Evolutionary conservation across 768 basidiomycete species (phyloP), one percentile per base, ranked within the genome.

Genomic region (Suillus sp.): DNA sequence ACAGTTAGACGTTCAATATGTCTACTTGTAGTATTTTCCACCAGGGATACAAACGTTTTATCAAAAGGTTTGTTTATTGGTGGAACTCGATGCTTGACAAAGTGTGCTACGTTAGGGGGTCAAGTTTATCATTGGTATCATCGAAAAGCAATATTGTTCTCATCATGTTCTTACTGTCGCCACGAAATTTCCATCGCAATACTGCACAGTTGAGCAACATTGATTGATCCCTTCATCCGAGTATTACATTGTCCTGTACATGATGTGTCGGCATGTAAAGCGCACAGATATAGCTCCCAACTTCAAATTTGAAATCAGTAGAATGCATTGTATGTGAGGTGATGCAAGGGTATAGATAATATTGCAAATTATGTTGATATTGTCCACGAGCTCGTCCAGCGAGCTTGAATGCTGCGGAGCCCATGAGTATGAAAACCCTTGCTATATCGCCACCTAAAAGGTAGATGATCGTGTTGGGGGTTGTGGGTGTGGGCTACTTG

Each of bases 381-480:
- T 67, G 61, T 47, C 10, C 45, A 59, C 43, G 22, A 62, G 59
- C 32, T 73, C 72, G 67, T 62, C 73, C 67, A 60, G 74, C 73
- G 60, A 73, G 48, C 45, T 43, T 2, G 53, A 40, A 27, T 57
- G 56, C 27, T 60, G 61, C 38, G 50, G 66, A 7, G 25, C 38
- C 56, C 66, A 50, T 53, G 16, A 25, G 38, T 34, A 61, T 11
- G 37, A n/a, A 35, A 34, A 25, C 37, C 30, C 38, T 8, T 42
- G 27, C 22, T 62, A 8, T 2, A 51, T 30, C 50, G 4, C 50
- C 27, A 32, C 30, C 18, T 37, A 72, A 67, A 74, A 73, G 14
- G 74, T 74, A 43, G 75, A 71, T 16, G 74, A 75, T 3, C 74
- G 74, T 35, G 70, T 3, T 5, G 73, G 73, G 32, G 71, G 65